Percentiles rank a stretch among this genome's conserved stretches.
These are phyloP conservation scores for Didymella segeticola DNA, from an alignment of 2,329 filamentous ascomycete species.

Conservation along the genomic window DNA sequence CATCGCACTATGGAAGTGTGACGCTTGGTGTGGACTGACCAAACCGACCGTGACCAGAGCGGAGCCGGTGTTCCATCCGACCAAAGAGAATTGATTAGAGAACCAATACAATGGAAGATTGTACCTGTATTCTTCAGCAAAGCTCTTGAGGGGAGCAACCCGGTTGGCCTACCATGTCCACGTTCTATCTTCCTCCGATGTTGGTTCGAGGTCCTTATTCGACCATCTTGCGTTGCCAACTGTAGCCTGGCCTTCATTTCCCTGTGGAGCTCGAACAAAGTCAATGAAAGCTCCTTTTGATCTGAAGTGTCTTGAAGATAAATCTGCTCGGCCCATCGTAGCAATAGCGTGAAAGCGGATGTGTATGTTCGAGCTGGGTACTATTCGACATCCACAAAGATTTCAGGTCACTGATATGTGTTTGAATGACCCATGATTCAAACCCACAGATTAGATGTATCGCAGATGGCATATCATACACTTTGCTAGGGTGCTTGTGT, in stretches of 20 bases:
- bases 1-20: too few relatives aligned
- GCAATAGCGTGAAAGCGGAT: not conserved
- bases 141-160: too few relatives aligned
- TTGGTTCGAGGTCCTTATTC: constrained; percentile 36
- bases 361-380: not conserved
- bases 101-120: constrained; percentile 34
- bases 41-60: constrained; percentile 27
- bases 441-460: not conserved
- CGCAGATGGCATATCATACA: not conserved
- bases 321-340: not conserved
- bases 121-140: constrained; percentile 13
- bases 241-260: constrained; percentile 18
- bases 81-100: constrained; percentile 28
- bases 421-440: not conserved
- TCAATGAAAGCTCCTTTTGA: constrained; percentile 31
- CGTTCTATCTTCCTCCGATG: constrained; percentile 28
- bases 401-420: not conserved
- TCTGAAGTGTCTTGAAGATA: constrained; percentile 14
- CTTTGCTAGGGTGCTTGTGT: not conserved
- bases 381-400: not conserved
- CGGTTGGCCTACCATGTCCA: constrained; percentile 30
- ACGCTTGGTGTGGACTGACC: constrained; percentile 2
- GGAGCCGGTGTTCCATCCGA: constrained; percentile 30
- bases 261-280: constrained; percentile 22
- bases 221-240: constrained; percentile 32